Evolutionary conservation across 202 grass and related monocot genomes (phyloP).

Genomic region (Thinopyrum obtusiflorum): DNA sequence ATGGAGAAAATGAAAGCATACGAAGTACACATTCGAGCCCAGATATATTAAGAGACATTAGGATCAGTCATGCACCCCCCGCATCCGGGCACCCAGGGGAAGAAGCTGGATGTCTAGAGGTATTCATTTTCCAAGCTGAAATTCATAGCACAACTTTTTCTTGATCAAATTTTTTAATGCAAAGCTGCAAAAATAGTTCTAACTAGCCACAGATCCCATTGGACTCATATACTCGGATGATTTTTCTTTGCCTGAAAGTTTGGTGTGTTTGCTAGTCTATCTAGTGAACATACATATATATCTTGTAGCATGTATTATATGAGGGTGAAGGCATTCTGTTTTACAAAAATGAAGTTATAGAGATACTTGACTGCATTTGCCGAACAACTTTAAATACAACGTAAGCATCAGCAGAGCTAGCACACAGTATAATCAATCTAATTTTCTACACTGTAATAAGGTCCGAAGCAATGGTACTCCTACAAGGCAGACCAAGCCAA

Average conservation of each 20-base stretch:
- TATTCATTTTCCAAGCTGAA: constrained; percentile 44
- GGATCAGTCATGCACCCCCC: constrained; percentile 12
- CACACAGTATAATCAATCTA: background rate
- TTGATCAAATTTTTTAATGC: background rate
- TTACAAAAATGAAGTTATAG: background rate
- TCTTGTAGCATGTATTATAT: background rate
- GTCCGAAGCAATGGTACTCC: constrained; percentile 29
- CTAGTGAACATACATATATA: background rate
- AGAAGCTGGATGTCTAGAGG: constrained; percentile 64
- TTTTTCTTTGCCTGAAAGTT: background rate
- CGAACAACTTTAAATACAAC: background rate
- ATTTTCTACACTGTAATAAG: constrained; percentile 37
- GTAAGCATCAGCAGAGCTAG: background rate
- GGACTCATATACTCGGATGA: background rate
- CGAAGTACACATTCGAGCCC: constrained; percentile 56
- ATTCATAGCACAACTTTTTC: background rate
- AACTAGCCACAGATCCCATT: background rate
- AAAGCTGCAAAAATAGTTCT: constrained; percentile 8
- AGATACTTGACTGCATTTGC: background rate
- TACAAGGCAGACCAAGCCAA: constrained; percentile 38
- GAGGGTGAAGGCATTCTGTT: background rate
- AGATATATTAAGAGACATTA: constrained; percentile 56
- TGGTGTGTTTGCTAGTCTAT: constrained; percentile 12
- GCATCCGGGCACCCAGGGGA: constrained; percentile 46
- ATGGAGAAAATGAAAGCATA: constrained; percentile 50